Evolutionary conservation across 225 moss, liverwort and hornwort genomes (phyloP).

Genomic region (Lunularia cruciata): DNA sequence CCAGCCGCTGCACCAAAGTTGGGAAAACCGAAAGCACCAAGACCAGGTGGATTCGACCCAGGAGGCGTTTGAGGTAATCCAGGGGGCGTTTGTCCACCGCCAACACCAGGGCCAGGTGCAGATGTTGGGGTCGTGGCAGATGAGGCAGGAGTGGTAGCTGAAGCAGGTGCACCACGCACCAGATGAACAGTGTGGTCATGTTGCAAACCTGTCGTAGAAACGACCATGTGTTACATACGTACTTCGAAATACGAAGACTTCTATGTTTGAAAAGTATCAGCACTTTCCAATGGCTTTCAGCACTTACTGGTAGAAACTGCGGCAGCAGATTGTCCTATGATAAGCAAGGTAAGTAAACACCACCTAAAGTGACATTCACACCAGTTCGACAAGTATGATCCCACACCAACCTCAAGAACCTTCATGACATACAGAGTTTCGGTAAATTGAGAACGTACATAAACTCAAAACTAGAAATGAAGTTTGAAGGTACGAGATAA

Average conservation of each 20-base stretch:
- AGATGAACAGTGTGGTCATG: constrained; percentile 94
- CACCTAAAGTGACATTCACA: too few relatives aligned
- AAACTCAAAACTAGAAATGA: too few relatives aligned
- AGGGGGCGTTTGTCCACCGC: constrained; percentile 40
- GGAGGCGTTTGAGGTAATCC: constrained; percentile 34
- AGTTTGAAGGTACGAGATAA: too few relatives aligned
- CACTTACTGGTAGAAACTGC: too few relatives aligned
- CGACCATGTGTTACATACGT: neutral
- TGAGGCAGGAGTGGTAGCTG: constrained; percentile 38
- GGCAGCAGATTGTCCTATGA: too few relatives aligned
- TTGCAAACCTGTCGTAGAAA: constrained; percentile 66
- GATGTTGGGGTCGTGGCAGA: constrained; percentile 46
- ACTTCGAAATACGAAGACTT: neutral
- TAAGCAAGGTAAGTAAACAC: too few relatives aligned
- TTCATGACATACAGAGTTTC: too few relatives aligned
- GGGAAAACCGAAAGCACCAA: constrained; percentile 70
- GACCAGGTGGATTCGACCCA: constrained; percentile 43
- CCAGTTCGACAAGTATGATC: too few relatives aligned
- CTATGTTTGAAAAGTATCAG: too few relatives aligned
- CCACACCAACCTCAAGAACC: too few relatives aligned
- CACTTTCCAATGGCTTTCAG: too few relatives aligned
- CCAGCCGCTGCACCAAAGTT: constrained; percentile 45
- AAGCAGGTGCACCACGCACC: constrained; percentile 82
- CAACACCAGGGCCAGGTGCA: constrained; percentile 50
- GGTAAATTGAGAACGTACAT: too few relatives aligned